Base-by-base conservation (phyloP, 441 rosid genomes). In the Hura crepitans region DNA sequence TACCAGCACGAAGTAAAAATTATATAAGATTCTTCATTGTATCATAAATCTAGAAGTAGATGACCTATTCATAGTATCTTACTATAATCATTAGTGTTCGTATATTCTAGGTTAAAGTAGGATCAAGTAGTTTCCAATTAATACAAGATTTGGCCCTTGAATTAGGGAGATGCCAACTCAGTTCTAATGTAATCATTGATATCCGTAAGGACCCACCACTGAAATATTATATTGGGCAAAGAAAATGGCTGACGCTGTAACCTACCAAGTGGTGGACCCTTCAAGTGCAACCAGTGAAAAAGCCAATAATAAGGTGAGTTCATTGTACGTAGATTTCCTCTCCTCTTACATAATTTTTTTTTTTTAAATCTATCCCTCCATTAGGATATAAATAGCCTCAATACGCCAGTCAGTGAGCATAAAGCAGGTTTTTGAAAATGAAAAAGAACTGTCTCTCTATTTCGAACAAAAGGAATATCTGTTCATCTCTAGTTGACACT, bases 81-180 rank as follows among this genome's bases (percentile, higher is more conserved):
- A 28, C 72, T 37, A 25, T 54, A 37, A 35, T 53, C 33, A 66
- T 66, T 66, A 30, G 45, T 46, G 68, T 20, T 20, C 25, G 31
- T 17, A 37, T 6, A 42, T 4, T 67, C 25, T 14, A 35, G 23
- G 15, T 39, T 68, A 17, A n/a, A 28, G 20, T 1, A 5, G 14
- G 31, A 20, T 33, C 53, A 31, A 22, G 17, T 23, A 35, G n/a
- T 35, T 53, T 23, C 35, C 30, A 14, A 22, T 1, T n/a, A 31
- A 54, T 18, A 37, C 23, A 54, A 37, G 22, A 15, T 67, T 4
- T 22, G 31, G 59, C 59, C 30, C 17, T 64, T 45, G 23, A 18
- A 3, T 10, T 25, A 4, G 25, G 23, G 39, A n/a, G 9, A 46
- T 63, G 30, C 45, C 57, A 47, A 10, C 39, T 65, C 43, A 45